A percentile compares a stretch with the other conserved stretches of the same genome.
Conservation (phyloP, 2,329 filamentous ascomycete species). For the Pseudocercospora fuligena region DNA sequence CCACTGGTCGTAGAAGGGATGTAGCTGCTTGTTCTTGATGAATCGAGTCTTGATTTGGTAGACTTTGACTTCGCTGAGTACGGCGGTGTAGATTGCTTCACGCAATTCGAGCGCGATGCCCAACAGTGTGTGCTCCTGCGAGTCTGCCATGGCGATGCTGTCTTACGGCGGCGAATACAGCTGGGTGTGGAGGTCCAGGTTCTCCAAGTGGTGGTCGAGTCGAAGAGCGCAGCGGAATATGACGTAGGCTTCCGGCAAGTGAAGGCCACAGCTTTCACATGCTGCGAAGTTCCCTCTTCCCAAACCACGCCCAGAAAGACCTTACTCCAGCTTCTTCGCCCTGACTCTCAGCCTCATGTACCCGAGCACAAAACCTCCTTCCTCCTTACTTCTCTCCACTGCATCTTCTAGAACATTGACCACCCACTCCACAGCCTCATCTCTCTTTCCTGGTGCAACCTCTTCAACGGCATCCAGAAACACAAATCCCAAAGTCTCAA, state of each 20-base stretch:
- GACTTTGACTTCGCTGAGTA: background rate
- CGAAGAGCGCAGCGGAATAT: background rate
- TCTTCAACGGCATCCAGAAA: conserved; percentile 54
- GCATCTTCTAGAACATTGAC: conserved; percentile 60
- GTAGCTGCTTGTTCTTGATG: conserved; percentile 8
- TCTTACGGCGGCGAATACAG: background rate
- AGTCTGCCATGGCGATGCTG: background rate
- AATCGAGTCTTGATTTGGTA: conserved; percentile 7
- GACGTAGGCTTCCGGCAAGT: background rate
- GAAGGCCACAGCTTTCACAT: background rate
- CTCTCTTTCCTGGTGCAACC: conserved; percentile 55
- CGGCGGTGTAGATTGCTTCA: background rate
- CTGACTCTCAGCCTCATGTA: conserved; percentile 9
- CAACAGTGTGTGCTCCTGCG: background rate
- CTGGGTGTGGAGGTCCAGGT: background rate
- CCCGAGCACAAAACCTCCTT: background rate
- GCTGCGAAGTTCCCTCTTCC: background rate
- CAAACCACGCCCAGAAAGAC: background rate
- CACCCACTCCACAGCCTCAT: conserved; percentile 60
- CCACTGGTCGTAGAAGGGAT: conserved; percentile 2
- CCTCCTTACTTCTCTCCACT: conserved; percentile 59
- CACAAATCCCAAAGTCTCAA: conserved; percentile 64
- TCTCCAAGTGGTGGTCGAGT: background rate
- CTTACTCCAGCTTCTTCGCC: background rate
- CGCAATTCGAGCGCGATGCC: background rate